Evolutionary conservation across 495 filamentous ascomycete genomes (phyloP).

Genomic region (Clavariopsis aquatica): DNA sequence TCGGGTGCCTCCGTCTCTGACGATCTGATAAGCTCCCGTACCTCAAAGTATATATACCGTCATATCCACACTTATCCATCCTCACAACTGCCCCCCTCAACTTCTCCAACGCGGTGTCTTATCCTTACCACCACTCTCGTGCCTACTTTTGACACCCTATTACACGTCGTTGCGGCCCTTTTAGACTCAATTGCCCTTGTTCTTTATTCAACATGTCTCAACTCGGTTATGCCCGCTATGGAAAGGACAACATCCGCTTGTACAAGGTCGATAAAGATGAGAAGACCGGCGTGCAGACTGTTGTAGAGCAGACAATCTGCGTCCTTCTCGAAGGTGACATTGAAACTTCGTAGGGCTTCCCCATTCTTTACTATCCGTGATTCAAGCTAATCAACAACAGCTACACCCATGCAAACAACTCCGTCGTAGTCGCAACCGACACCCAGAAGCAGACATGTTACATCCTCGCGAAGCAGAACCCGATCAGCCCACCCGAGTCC

Average conservation of each 20-base stretch:
- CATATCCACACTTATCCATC: conserved; percentile 17
- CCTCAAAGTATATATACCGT: conserved; percentile 19
- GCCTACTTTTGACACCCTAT: background rate
- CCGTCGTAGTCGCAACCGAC: conserved; percentile 92
- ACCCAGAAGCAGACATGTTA: conserved; percentile 98
- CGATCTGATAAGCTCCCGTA: conserved; percentile 28
- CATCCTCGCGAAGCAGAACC: conserved; percentile 89
- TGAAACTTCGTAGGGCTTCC: conserved; percentile 69
- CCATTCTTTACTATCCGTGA: background rate
- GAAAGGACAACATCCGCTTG: conserved; percentile 90
- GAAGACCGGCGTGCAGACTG: conserved; percentile 70
- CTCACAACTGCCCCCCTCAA: background rate
- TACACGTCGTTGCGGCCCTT: background rate
- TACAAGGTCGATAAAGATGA: conserved; percentile 86
- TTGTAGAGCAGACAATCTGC: conserved; percentile 93
- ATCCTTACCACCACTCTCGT: background rate
- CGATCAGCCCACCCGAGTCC: conserved; percentile 89
- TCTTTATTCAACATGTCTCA: conserved; percentile 41
- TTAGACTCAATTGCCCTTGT: background rate
- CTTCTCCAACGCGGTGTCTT: background rate
- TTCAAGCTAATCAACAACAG: conserved; percentile 47
- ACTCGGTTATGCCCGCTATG: conserved; percentile 48
- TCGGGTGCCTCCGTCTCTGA: conserved; percentile 30
- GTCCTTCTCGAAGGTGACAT: conserved; percentile 88
- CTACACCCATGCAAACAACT: conserved; percentile 93